phyloP scores from a whole-genome alignment of 1,284 basidiomycete species.

The Moesziomyces sp. region DNA sequence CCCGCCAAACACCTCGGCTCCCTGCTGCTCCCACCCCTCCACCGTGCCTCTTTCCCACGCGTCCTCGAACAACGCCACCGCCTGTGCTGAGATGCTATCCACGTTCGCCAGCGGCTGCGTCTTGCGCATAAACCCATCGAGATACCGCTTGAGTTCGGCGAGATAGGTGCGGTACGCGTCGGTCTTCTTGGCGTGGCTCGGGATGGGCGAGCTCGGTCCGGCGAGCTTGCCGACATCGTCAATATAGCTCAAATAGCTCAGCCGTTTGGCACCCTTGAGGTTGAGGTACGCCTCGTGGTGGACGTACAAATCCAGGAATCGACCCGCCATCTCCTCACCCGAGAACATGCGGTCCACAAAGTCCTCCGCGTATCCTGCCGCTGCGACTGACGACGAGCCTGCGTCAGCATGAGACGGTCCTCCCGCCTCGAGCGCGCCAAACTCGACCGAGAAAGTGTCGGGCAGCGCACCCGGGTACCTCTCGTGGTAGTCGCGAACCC shows the following conservation, averaged over 20 bases:
- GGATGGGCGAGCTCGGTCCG: constrained; percentile 38
- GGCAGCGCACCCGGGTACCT: constrained; percentile 85
- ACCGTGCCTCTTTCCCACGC: constrained; percentile 84
- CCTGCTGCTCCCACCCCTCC: constrained; percentile 77
- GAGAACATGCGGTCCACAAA: constrained; percentile 64
- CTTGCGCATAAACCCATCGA: constrained; percentile 85
- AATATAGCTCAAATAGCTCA: constrained; percentile 90
- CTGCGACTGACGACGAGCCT: constrained; percentile 16
- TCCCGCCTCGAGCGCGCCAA: constrained; percentile 52
- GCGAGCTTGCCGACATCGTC: constrained; percentile 73
- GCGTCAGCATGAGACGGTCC: constrained; percentile 28
- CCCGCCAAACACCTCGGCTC: constrained; percentile 62
- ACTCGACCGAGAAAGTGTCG: constrained; percentile 60
- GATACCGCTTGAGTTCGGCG: constrained; percentile 78
- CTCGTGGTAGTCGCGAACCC: constrained; percentile 93
- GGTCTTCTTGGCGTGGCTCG: constrained; percentile 51
- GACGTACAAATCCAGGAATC: constrained; percentile 91
- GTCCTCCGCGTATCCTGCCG: constrained; percentile 23
- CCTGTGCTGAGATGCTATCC: constrained; percentile 76
- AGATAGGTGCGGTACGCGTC: constrained; percentile 62
- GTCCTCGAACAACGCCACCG: constrained; percentile 78
- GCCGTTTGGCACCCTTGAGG: constrained; percentile 76
- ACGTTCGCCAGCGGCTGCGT: constrained; percentile 88
- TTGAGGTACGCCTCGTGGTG: constrained; percentile 91
- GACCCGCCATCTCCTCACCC: constrained; percentile 93